Conservation (phyloP, 129 eudicot genomes). For the Escallonia herrerae region DNA sequence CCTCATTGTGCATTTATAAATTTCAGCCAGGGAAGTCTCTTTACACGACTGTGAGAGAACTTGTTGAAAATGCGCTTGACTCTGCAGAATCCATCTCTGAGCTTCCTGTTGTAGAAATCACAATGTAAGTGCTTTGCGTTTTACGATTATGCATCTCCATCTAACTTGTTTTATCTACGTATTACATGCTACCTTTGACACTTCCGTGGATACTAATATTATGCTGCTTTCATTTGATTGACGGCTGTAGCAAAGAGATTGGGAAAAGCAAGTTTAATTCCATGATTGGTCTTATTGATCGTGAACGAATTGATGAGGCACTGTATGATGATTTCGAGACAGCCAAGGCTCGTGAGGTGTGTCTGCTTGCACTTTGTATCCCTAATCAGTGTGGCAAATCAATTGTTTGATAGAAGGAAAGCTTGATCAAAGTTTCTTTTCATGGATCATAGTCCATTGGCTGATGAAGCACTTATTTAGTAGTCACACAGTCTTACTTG, state of each 20-base stretch:
- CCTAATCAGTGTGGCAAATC: conserved; percentile 1
- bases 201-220: neutral
- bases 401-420: neutral
- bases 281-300: conserved; percentile 92
- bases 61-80: conserved; percentile 98
- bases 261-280: conserved; percentile 79
- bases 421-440: no score
- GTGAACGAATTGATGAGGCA: conserved; percentile 82
- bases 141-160: neutral
- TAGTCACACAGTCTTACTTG: no score
- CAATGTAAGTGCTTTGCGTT: conserved; percentile 52
- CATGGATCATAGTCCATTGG: no score
- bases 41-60: conserved; percentile 94
- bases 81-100: conserved; percentile 93
- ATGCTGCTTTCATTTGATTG: conserved; percentile 13
- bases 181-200: neutral
- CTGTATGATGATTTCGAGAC: conserved; percentile 93
- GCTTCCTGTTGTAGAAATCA: conserved; percentile 84
- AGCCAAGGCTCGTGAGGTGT: conserved; percentile 93
- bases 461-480: no score
- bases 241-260: conserved; percentile 73
- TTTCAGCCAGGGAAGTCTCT: conserved; percentile 88
- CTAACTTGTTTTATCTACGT: neutral
- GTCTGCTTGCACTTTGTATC: conserved; percentile 14
- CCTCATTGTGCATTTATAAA: neutral